phyloP scores from a whole-genome alignment of 192 early-diverging fungal genomes.

The Coemansia sp. region DNA sequence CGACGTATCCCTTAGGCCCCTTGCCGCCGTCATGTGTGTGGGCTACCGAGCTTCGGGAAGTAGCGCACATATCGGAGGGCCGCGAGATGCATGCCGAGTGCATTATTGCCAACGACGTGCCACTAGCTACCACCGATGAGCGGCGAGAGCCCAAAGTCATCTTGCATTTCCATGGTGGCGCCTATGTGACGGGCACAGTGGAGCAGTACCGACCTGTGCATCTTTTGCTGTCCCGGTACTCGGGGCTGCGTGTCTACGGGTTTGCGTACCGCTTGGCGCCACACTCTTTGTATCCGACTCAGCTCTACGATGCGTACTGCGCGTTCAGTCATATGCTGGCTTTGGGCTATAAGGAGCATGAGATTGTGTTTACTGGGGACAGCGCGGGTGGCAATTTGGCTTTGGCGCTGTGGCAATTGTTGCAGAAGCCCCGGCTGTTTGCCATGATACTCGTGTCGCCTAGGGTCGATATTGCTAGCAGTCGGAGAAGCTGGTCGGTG shows the following conservation, averaged over 20 bases:
- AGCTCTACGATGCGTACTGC: slow-evolving; percentile 77
- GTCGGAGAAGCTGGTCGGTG: slow-evolving; percentile 18
- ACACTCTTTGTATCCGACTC: slow-evolving; percentile 76
- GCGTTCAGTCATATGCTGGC: slow-evolving; percentile 66
- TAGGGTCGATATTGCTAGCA: slow-evolving; percentile 36
- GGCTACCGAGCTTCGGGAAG: neutral
- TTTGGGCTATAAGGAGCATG: slow-evolving; percentile 10
- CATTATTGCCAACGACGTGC: neutral
- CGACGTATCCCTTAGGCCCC: neutral
- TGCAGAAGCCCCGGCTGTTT: neutral
- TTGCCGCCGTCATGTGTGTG: slow-evolving; percentile 10
- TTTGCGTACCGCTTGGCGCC: slow-evolving; percentile 84
- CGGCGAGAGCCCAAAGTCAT: slow-evolving; percentile 22
- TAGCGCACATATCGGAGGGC: neutral
- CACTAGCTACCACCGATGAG: neutral
- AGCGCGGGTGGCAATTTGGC: slow-evolving; percentile 53
- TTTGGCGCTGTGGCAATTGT: slow-evolving; percentile 36
- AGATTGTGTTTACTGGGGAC: slow-evolving; percentile 47
- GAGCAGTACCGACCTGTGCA: slow-evolving; percentile 47
- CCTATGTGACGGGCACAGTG: slow-evolving; percentile 55
- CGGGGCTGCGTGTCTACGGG: slow-evolving; percentile 38
- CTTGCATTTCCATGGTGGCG: slow-evolving; percentile 79
- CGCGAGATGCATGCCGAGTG: slow-evolving; percentile 18
- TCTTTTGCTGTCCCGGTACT: slow-evolving; percentile 53
- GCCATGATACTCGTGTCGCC: slow-evolving; percentile 38